Conservation (phyloP, 306 rosid species). For the Prunus armeniaca region DNA sequence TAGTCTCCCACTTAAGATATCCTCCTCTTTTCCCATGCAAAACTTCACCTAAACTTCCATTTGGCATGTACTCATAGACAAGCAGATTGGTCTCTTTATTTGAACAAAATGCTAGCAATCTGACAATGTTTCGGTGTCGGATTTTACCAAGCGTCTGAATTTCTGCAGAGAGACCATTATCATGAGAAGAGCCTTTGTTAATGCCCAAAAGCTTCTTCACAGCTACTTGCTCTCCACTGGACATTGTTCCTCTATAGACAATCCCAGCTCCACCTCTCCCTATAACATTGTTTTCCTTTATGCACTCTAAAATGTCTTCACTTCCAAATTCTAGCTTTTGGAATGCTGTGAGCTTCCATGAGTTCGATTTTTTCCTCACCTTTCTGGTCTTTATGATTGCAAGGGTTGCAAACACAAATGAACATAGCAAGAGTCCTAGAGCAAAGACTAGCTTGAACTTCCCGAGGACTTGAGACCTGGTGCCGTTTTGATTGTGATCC, state of each 20-base stretch:
- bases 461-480: constrained; percentile 41
- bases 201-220: constrained; percentile 75
- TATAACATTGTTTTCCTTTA: constrained; percentile 72
- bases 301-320: constrained; percentile 63
- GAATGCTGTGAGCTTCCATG: constrained; percentile 82
- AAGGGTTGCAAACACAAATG: constrained; percentile 59
- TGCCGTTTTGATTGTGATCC: constrained; percentile 20
- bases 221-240: constrained; percentile 76
- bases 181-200: constrained; percentile 78
- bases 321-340: constrained; percentile 78
- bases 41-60: constrained; percentile 86
- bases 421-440: constrained; percentile 62
- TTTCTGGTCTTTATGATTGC: constrained; percentile 67
- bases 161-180: constrained; percentile 83
- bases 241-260: constrained; percentile 75
- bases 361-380: constrained; percentile 36
- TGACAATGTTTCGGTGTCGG: constrained; percentile 83
- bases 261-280: constrained; percentile 97
- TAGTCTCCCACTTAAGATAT: constrained; percentile 71
- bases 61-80: constrained; percentile 84
- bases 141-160: constrained; percentile 75
- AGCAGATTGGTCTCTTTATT: constrained; percentile 77
- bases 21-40: constrained; percentile 83
- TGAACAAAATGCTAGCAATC: constrained; percentile 72
- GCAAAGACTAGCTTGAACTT: constrained; percentile 75